Conservation (phyloP, 2,329 filamentous ascomycete genomes). For the Monosporascus sp. region DNA sequence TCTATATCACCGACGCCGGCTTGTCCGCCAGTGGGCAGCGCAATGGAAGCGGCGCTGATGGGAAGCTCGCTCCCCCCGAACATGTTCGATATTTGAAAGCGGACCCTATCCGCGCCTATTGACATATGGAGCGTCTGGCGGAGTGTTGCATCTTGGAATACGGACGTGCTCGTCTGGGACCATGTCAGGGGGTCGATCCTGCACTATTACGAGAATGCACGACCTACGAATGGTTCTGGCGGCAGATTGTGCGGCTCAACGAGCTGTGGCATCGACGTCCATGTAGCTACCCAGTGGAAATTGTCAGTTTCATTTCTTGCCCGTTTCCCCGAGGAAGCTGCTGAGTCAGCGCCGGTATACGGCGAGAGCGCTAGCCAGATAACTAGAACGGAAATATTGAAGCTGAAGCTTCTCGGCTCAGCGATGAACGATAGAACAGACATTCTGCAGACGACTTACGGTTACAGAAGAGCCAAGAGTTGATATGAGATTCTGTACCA, state of each 20-base stretch:
- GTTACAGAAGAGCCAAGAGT: neutral
- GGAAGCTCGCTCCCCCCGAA: slow-evolving; percentile 58
- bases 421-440: neutral
- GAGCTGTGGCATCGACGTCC: slow-evolving; percentile 63
- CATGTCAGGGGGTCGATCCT: slow-evolving; percentile 4
- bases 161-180: slow-evolving; percentile 32
- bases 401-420: neutral
- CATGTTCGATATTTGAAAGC: slow-evolving; percentile 60
- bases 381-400: neutral
- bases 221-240: slow-evolving; percentile 51
- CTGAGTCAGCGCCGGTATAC: neutral
- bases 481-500: neutral
- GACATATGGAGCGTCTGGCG: slow-evolving; percentile 62
- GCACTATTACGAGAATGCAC: neutral
- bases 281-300: slow-evolving; percentile 57
- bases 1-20: slow-evolving; percentile 51
- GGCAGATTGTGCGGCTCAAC: slow-evolving; percentile 60
- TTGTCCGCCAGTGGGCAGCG: slow-evolving; percentile 48
- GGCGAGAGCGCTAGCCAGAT: neutral
- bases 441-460: neutral
- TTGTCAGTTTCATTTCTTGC: slow-evolving; percentile 20
- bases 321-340: neutral
- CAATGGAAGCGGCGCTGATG: slow-evolving; percentile 55
- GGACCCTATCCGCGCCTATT: slow-evolving; percentile 50
- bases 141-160: slow-evolving; percentile 59